Conservation (phyloP, 73 alveolate species). For the Stentor roeselii region DNA sequence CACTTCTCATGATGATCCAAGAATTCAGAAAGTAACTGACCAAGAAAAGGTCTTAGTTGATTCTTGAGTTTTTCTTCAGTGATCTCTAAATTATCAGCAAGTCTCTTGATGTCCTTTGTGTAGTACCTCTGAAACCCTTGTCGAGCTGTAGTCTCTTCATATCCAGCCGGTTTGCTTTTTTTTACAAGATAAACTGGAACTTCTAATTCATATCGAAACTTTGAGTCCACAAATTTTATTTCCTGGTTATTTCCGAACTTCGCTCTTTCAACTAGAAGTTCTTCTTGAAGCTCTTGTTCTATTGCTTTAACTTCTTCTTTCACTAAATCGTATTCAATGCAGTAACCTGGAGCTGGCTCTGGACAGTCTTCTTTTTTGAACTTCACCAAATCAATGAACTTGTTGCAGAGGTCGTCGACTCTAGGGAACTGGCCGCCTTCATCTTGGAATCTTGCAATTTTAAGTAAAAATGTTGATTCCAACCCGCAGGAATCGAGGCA, state of each 20-base stretch:
- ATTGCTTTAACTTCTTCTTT: conserved; percentile 34
- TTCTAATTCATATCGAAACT: conserved; percentile 70
- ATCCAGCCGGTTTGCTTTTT: conserved; percentile 67
- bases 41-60: conserved; percentile 60
- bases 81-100: conserved; percentile 57
- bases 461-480: neutral
- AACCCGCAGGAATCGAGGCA: neutral
- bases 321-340: conserved; percentile 62
- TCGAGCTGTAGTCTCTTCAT: conserved; percentile 69
- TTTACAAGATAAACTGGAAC: conserved; percentile 59
- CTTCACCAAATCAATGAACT: neutral
- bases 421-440: neutral
- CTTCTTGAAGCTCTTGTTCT: conserved; percentile 29
- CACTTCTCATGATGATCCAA: conserved; percentile 55
- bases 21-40: conserved; percentile 47
- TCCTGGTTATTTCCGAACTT: conserved; percentile 29
- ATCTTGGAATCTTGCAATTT: neutral
- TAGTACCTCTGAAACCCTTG: conserved; percentile 62
- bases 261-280: conserved; percentile 29
- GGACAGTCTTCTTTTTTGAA: neutral
- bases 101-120: conserved; percentile 47
- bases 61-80: conserved; percentile 52
- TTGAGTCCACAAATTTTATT: conserved; percentile 58
- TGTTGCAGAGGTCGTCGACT: neutral
- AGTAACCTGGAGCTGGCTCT: conserved; percentile 68